Evolutionary conservation across 371 early-diverging fungal species (phyloP), one percentile per base, ranked within the genome.

Genomic region (Phascolomyces articulosus): DNA sequence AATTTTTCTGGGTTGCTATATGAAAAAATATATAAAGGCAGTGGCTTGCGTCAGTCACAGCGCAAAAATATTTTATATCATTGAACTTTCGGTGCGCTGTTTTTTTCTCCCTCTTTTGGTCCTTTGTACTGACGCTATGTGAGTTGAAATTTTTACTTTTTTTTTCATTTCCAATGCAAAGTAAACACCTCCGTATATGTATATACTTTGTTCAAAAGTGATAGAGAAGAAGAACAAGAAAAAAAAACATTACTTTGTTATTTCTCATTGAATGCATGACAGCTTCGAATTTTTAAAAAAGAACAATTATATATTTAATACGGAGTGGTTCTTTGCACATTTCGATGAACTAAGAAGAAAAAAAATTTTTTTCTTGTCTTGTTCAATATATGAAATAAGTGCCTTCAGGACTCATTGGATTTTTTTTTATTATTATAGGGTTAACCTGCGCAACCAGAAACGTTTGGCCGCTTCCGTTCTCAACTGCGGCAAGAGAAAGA

Each of bases 401-500:
- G n/a, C n/a, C n/a, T 51, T 24, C 21, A 51, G 23, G 23, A 51
- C 51, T 51, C 24, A 51, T 40, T 21, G 26, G 55, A 16, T 60
- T 24, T 38, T 26, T 20, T 53, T 55, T 24, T 38, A 40, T 49
- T 40, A 34, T 47, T 56, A 38, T 70, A 94, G 93, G 94, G 89
- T 90, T 69, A 92, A 90, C 84, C 85, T 94, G 76, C 77, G 85
- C 72, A 90, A 84, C 79, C 95, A 95, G 90, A 95, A 96, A 88
- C 94, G 98, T 78, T 84, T 99, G 71, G 99, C 99, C 67, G 93
- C 98, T 69, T 91, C 94, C 83, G 96, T 99, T 80, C 91, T 99
- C 80, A 93, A 94, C 83, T 98, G 98, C 88, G 99, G 99, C 79
- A 83, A 97, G 90, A 87, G 97, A 78, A 99, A 99, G 91, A 89